Evolutionary conservation across 176 grass and related monocot species (phyloP).

Genomic region (Ensete ventricosum): DNA sequence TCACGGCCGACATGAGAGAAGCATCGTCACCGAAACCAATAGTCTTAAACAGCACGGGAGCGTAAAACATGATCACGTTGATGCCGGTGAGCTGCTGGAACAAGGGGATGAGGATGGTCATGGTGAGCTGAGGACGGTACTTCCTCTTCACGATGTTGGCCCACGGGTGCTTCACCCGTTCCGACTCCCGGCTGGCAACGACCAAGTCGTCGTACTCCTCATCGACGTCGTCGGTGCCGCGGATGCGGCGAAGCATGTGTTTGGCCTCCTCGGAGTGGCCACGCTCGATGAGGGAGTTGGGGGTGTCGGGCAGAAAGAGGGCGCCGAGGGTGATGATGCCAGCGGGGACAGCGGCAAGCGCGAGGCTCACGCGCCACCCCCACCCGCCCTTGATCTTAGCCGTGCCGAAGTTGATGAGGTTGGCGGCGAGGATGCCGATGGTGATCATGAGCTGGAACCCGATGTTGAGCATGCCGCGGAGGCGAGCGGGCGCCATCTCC

Average conservation of each 20-base stretch:
- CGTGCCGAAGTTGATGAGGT: slow-evolving; percentile 38
- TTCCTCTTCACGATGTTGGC: slow-evolving; percentile 5
- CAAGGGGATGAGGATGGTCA: slow-evolving; percentile 3
- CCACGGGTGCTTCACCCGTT: slow-evolving; percentile 12
- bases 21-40: no score
- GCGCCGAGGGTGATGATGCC: slow-evolving; percentile 34
- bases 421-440: slow-evolving; percentile 38
- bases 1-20: no score
- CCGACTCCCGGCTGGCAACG: slow-evolving; percentile 26
- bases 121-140: neutral
- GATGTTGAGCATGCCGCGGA: slow-evolving; percentile 42
- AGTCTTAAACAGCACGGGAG: no score
- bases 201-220: slow-evolving; percentile 34
- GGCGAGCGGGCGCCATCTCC: slow-evolving; percentile 39
- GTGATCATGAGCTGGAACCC: slow-evolving; percentile 51
- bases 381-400: slow-evolving; percentile 34
- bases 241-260: slow-evolving; percentile 20
- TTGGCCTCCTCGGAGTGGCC: slow-evolving; percentile 16
- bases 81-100: slow-evolving; percentile 9
- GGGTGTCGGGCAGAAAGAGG: slow-evolving; percentile 37
- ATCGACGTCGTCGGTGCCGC: slow-evolving; percentile 30
- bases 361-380: slow-evolving; percentile 37
- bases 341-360: slow-evolving; percentile 32
- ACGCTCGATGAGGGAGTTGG: slow-evolving; percentile 38
- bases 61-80: slow-evolving; percentile 11